Evolutionary conservation across 2,329 filamentous ascomycete genomes (phyloP).

Genomic region (Kalmusia sp.): DNA sequence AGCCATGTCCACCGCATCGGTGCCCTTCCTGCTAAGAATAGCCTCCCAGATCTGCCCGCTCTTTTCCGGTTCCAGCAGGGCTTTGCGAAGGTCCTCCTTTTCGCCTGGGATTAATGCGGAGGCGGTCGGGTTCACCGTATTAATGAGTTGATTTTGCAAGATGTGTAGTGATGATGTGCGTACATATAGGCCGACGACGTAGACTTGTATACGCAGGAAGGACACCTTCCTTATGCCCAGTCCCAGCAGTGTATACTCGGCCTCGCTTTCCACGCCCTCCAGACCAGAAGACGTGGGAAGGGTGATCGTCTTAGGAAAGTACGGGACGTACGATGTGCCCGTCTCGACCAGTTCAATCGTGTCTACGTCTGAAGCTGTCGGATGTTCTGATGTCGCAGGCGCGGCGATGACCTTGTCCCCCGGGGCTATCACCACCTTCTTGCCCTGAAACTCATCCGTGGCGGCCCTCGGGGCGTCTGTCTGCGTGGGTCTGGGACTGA

Average conservation of each 20-base stretch:
- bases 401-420: conserved; percentile 66
- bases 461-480: conserved; percentile 37
- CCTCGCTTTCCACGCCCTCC: conserved; percentile 32
- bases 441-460: conserved; percentile 57
- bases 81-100: conserved; percentile 73
- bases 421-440: conserved; percentile 65
- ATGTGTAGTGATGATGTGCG: conserved; percentile 80
- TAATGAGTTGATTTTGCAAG: conserved; percentile 80
- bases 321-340: conserved; percentile 78
- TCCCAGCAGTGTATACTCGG: conserved; percentile 87
- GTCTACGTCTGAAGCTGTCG: conserved; percentile 50
- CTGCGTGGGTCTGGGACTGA: conserved; percentile 33
- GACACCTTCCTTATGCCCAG: conserved; percentile 88
- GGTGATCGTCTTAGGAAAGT: conserved; percentile 76
- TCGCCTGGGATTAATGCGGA: conserved; percentile 85
- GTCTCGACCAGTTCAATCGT: conserved; percentile 80
- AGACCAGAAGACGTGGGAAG: conserved; percentile 57
- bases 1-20: conserved; percentile 69
- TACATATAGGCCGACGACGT: conserved; percentile 92
- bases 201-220: conserved; percentile 89
- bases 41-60: conserved; percentile 78
- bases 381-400: conserved; percentile 37
- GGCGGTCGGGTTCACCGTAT: conserved; percentile 76
- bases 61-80: conserved; percentile 72
- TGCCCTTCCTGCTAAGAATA: conserved; percentile 65